Percentiles rank a stretch among this genome's conserved stretches.
These are phyloP conservation scores for Blastomyces emzantsi DNA, from an alignment of 2,329 filamentous ascomycete species.

Conservation along the genomic window DNA sequence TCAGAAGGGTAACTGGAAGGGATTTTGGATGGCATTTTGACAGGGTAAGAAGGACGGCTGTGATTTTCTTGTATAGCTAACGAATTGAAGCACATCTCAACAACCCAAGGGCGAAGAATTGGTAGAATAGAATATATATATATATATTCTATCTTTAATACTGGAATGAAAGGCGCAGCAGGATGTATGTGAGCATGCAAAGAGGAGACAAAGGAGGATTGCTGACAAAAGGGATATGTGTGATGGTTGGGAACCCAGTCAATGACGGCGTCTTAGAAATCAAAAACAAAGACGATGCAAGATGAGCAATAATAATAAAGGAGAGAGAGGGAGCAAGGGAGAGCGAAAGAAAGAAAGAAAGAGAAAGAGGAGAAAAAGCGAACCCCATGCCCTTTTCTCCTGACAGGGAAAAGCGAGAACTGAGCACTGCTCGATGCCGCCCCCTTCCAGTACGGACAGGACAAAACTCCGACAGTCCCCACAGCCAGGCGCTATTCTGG, in stretches of 20 bases:
- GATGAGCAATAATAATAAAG: constrained; percentile 13
- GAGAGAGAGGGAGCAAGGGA: constrained; percentile 16
- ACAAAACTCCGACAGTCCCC: not conserved
- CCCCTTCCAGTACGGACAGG: too few relatives aligned
- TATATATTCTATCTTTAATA: too few relatives aligned
- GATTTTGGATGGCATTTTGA: constrained; percentile 23
- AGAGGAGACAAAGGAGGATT: not conserved
- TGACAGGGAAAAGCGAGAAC: not conserved
- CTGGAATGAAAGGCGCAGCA: not conserved
- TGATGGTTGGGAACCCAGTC: not conserved
- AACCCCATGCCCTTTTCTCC: constrained; percentile 16
- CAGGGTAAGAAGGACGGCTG: not conserved
- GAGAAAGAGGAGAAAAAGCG: constrained; percentile 25
- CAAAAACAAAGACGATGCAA: constrained; percentile 2
- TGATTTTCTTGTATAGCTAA: not conserved
- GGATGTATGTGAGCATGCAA: not conserved
- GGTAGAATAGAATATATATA: not conserved
- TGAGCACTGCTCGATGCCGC: not conserved
- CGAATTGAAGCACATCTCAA: constrained; percentile 7
- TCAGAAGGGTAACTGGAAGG: constrained; percentile 33
- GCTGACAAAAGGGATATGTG: not conserved
- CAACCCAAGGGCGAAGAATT: not conserved
- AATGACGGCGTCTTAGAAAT: constrained; percentile 5
- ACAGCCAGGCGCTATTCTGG: not conserved
- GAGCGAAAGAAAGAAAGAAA: constrained; percentile 14